Conservation (phyloP, 2,329 filamentous ascomycete species). For the Penicillium sp. region DNA sequence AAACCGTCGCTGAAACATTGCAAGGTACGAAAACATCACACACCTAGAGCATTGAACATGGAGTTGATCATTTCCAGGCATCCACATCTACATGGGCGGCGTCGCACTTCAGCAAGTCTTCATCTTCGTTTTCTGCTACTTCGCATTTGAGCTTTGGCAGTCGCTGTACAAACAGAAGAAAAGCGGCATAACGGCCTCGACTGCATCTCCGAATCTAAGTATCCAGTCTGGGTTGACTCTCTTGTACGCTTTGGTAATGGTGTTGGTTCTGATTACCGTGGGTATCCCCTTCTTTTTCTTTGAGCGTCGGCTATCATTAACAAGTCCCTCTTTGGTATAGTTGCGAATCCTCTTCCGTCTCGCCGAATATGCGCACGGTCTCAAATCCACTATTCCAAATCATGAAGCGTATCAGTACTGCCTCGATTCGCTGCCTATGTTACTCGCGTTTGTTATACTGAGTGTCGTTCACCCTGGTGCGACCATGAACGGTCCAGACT, state of each 20-base stretch:
- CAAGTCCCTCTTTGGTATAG: slow-evolving; percentile 22
- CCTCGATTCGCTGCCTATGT: slow-evolving; percentile 56
- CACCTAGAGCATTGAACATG: not conserved
- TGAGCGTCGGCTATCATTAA: not conserved
- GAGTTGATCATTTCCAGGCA: slow-evolving; percentile 11
- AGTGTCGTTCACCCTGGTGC: slow-evolving; percentile 49
- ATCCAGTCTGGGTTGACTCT: slow-evolving; percentile 6
- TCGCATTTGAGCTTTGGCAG: slow-evolving; percentile 20
- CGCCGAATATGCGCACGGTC: slow-evolving; percentile 53
- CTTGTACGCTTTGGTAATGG: not conserved
- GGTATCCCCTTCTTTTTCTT: not conserved
- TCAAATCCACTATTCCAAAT: slow-evolving; percentile 53
- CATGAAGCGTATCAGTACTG: slow-evolving; percentile 55
- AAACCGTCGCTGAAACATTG: not conserved
- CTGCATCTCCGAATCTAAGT: not conserved
- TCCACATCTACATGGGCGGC: slow-evolving; percentile 54
- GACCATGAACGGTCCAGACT: slow-evolving; percentile 44
- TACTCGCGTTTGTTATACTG: slow-evolving; percentile 42
- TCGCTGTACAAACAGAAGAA: not conserved
- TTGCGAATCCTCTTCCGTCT: slow-evolving; percentile 59
- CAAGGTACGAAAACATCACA: not conserved
- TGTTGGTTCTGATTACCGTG: slow-evolving; percentile 4
- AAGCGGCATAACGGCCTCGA: not conserved
- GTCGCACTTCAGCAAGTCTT: slow-evolving; percentile 51
- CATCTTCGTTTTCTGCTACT: slow-evolving; percentile 47